Conservation (phyloP, 257 asterid species). For the Osmanthus fragrans region DNA sequence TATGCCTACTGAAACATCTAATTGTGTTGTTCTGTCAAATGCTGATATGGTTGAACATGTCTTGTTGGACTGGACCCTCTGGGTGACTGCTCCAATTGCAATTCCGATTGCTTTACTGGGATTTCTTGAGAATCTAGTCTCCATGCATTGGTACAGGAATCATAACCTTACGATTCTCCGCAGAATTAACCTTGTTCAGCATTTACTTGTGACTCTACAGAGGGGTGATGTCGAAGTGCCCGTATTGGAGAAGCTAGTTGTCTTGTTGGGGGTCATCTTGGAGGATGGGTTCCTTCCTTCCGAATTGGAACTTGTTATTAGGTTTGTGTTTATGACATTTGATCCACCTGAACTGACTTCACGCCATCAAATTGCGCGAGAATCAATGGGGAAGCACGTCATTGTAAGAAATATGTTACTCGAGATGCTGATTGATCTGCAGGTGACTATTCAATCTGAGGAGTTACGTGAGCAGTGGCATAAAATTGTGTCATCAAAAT, state of each 20-base stretch:
- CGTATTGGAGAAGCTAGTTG: slow-evolving; percentile 87
- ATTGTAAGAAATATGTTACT: slow-evolving; percentile 97
- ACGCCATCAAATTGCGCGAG: slow-evolving; percentile 64
- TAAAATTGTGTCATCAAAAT: slow-evolving; percentile 89
- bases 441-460: slow-evolving; percentile 90
- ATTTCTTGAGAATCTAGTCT: slow-evolving; percentile 96
- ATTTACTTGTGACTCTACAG: slow-evolving; percentile 91
- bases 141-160: slow-evolving; percentile 99
- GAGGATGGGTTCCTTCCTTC: slow-evolving; percentile 97
- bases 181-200: slow-evolving; percentile 94
- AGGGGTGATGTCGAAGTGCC: slow-evolving; percentile 99
- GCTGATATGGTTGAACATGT: slow-evolving; percentile 99
- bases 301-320: slow-evolving; percentile 93
- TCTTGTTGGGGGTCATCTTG: slow-evolving; percentile 86
- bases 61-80: slow-evolving; percentile 97
- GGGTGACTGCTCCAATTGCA: slow-evolving; percentile 88
- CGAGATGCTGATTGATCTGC: slow-evolving; percentile 98
- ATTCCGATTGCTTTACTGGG: slow-evolving; percentile 89
- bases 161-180: slow-evolving; percentile 97
- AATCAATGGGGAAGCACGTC: slow-evolving; percentile 95
- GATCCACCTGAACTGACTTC: slow-evolving; percentile 85
- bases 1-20: slow-evolving; percentile 78
- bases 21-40: slow-evolving; percentile 93
- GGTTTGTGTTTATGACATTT: slow-evolving; percentile 96
- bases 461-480: slow-evolving; percentile 99